Evolutionary conservation across 1,284 basidiomycete species (phyloP).

Genomic region (Stygiomarasmius scandens): DNA sequence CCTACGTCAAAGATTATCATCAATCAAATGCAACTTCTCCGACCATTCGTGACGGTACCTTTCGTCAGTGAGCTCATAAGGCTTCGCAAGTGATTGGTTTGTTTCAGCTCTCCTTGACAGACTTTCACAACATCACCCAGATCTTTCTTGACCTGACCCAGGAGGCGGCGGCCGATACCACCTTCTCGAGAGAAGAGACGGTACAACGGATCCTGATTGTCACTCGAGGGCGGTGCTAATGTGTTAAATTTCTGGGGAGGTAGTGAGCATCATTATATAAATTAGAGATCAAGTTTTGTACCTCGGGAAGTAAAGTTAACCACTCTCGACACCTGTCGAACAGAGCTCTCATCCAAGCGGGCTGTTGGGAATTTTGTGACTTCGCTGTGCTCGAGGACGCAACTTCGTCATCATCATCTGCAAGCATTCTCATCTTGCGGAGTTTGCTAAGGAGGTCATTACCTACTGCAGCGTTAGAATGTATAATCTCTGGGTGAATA

Average conservation of each 20-base stretch:
- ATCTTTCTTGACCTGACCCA: slow-evolving; percentile 79
- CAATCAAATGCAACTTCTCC: slow-evolving; percentile 9
- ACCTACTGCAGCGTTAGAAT: slow-evolving; percentile 48
- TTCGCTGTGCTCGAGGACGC: slow-evolving; percentile 52
- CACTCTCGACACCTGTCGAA: slow-evolving; percentile 83
- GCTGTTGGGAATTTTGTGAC: slow-evolving; percentile 70
- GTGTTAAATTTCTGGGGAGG: slow-evolving; percentile 59
- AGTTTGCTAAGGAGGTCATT: slow-evolving; percentile 83
- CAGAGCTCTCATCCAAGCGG: slow-evolving; percentile 90
- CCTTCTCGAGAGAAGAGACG: slow-evolving; percentile 90
- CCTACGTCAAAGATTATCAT: slow-evolving; percentile 46
- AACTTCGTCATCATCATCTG: slow-evolving; percentile 84
- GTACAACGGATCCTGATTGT: slow-evolving; percentile 82
- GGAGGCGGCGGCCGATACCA: slow-evolving; percentile 75
- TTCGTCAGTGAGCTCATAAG: slow-evolving; percentile 89
- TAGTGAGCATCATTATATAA: slow-evolving; percentile 13
- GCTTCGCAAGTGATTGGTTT: slow-evolving; percentile 90
- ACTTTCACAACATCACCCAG: slow-evolving; percentile 81
- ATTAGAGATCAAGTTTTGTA: slow-evolving; percentile 36
- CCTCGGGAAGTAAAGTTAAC: slow-evolving; percentile 75
- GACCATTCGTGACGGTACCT: slow-evolving; percentile 56
- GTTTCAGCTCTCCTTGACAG: slow-evolving; percentile 86
- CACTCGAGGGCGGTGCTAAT: slow-evolving; percentile 62
- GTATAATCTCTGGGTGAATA: slow-evolving; percentile 5
- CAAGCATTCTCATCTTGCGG: slow-evolving; percentile 88